phyloP scores from a whole-genome alignment of 1,284 basidiomycete genomes.

The Paramarasmius palmivorus region DNA sequence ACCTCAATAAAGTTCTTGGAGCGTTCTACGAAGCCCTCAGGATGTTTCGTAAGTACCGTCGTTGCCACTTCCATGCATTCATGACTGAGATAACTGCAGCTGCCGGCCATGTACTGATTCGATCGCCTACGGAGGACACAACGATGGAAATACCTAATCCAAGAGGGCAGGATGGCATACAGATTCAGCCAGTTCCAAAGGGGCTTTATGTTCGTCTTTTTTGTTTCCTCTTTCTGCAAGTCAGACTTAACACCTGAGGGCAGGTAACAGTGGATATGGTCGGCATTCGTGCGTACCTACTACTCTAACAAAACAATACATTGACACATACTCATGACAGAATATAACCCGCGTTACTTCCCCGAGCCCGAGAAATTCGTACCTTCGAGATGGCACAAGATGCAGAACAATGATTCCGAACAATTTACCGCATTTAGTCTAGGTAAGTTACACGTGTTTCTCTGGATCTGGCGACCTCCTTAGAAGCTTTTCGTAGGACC shows the following conservation, averaged over 20 bases:
- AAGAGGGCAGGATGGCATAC: constrained; percentile 12
- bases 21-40: constrained; percentile 22
- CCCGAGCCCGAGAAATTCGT: constrained; percentile 27
- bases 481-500: neutral
- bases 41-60: constrained; percentile 17
- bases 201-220: neutral
- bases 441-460: constrained; percentile 19
- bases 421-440: constrained; percentile 15
- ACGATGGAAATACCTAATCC: constrained; percentile 15
- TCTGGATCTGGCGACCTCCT: neutral
- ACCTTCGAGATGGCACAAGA: constrained; percentile 30
- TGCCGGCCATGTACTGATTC: constrained; percentile 16
- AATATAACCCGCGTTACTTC: constrained; percentile 26
- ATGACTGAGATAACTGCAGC: constrained; percentile 9
- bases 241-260: neutral
- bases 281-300: constrained; percentile 17
- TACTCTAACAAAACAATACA: too few relatives aligned
- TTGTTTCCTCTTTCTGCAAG: too few relatives aligned
- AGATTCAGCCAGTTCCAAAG: constrained; percentile 1
- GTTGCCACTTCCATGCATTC: neutral
- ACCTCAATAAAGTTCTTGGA: constrained; percentile 15
- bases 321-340: constrained; percentile 6
- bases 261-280: constrained; percentile 19
- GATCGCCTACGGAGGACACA: constrained; percentile 18
- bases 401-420: constrained; percentile 19